Base-by-base conservation (phyloP, 495 filamentous ascomycete species). In the Daldinia concentrica region DNA sequence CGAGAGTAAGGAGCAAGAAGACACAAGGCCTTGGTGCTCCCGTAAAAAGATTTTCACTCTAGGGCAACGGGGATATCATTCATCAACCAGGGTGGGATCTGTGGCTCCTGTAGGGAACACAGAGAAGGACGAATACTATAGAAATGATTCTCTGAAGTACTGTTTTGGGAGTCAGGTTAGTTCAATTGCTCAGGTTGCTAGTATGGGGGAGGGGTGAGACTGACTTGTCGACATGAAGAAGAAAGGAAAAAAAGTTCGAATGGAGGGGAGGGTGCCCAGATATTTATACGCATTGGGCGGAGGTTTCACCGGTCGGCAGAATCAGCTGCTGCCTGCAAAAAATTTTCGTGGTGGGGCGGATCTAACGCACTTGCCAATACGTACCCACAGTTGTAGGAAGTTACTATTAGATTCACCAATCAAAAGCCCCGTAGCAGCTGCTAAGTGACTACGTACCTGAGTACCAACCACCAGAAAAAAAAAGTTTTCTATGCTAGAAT, bases 111-210 rank as follows among this genome's bases (percentile, higher is more conserved):
- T 92, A 87, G 87, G 90, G 84, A 91, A 89, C 86, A 88, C 87
- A 92, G 88, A 88, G 86, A 84, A 81, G 86, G 88, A 91, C 89
- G 86, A 91, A 83, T 89, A 92, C 90, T 93, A 90, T 92, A 92
- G 87, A 93, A 92, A 90, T 92, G 91, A 93, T 93, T 72, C 69
- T 72, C 69, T 72, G 69, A 72, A 72, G 69, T 72, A 72, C 69
- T 72, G 52, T 59, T 26, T 43, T 27, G 51, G 24, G 27, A 26
- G 14, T 14, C 24, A 27, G 63, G 59, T 72, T 72, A 67, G 63
- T 36, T 56, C 17, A 9, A n/a, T 19, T 52, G 60, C 6, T 34
- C 15, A 12, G 36, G 4, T 34, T 48, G 43, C 3, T 24, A 4
- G 8, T 48, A 48, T 48, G 43, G 43, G 43, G 19, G 43, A 48